These are phyloP conservation scores for Alternaria longipes DNA, from an alignment of 2,329 filamentous ascomycete species.

Conservation along the genomic window DNA sequence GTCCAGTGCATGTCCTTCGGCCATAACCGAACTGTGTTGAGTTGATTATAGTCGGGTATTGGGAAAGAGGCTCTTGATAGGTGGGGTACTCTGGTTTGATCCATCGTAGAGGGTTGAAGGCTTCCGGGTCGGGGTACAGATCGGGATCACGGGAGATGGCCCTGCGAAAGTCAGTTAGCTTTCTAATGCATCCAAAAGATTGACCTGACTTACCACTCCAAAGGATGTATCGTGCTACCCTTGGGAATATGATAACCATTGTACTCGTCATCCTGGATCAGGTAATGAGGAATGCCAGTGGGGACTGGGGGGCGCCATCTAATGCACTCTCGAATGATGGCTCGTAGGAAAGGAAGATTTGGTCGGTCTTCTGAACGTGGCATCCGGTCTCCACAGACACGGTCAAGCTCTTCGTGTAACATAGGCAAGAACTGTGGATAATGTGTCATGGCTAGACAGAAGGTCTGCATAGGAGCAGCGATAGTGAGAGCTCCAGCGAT, in stretches of 20 bases:
- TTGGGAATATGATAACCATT: conserved; percentile 66
- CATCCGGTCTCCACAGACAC: conserved; percentile 51
- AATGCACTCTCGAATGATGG: conserved; percentile 51
- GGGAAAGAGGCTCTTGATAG: conserved; percentile 61
- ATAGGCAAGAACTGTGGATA: conserved; percentile 56
- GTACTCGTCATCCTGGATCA: conserved; percentile 65
- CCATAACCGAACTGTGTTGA: conserved; percentile 65
- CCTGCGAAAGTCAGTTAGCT: conserved; percentile 43
- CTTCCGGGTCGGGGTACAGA: conserved; percentile 73
- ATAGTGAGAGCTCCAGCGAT: conserved; percentile 59
- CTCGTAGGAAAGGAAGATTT: conserved; percentile 52
- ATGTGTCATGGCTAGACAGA: conserved; percentile 57
- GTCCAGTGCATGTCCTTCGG: conserved; percentile 57
- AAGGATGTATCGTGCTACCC: conserved; percentile 58
- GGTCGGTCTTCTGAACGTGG: conserved; percentile 51
- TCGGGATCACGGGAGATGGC: conserved; percentile 63
- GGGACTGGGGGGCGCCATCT: conserved; percentile 58
- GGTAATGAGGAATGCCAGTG: conserved; percentile 63
- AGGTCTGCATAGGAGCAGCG: conserved; percentile 58
- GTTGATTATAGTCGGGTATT: conserved; percentile 63
- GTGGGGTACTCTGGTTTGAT: conserved; percentile 67
- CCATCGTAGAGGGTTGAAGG: conserved; percentile 65
- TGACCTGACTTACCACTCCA: conserved; percentile 51
- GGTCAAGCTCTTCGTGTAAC: conserved; percentile 53
- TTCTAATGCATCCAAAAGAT: not conserved